Conservation (phyloP, 2,329 filamentous ascomycete genomes). For the Alternaria burnsii region DNA sequence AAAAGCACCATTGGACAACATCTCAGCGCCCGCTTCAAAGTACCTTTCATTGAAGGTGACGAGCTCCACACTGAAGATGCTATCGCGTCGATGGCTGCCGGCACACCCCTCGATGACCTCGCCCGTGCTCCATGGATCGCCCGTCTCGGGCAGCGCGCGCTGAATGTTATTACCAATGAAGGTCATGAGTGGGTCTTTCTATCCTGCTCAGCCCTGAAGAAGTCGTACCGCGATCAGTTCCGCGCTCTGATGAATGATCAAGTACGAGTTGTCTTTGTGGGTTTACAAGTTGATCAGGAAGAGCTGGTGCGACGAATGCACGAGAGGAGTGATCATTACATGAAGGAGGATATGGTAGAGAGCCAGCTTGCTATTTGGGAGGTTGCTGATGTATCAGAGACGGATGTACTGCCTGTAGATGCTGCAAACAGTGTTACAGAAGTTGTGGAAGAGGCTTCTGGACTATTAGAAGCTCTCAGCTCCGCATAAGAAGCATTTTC, state of each 20-base stretch:
- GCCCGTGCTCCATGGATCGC: background rate
- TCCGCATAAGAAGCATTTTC: background rate
- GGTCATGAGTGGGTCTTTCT: conserved; percentile 22
- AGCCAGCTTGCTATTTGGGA: conserved; percentile 35
- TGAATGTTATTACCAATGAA: background rate
- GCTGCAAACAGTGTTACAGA: conserved; percentile 15
- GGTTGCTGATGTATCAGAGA: conserved; percentile 37
- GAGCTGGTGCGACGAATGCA: conserved; percentile 39
- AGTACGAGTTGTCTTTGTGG: conserved; percentile 44
- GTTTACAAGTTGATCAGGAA: conserved; percentile 47
- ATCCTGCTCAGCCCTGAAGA: conserved; percentile 54
- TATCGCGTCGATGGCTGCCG: conserved; percentile 45
- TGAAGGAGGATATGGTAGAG: conserved; percentile 49
- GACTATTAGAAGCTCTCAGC: background rate
- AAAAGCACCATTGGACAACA: conserved; percentile 51
- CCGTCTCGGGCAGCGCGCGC: conserved; percentile 4
- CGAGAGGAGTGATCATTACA: conserved; percentile 47
- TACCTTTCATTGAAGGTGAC: conserved; percentile 55
- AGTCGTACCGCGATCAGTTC: conserved; percentile 46
- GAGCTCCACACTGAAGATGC: conserved; percentile 47
- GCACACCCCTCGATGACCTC: conserved; percentile 33
- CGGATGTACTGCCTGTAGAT: conserved; percentile 49
- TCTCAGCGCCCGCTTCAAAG: conserved; percentile 38
- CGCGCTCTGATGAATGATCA: conserved; percentile 26
- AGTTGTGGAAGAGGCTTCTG: conserved; percentile 1